Conservation (phyloP, 176 grass and related monocot genomes). For the Miscanthus lutarioriparius region DNA sequence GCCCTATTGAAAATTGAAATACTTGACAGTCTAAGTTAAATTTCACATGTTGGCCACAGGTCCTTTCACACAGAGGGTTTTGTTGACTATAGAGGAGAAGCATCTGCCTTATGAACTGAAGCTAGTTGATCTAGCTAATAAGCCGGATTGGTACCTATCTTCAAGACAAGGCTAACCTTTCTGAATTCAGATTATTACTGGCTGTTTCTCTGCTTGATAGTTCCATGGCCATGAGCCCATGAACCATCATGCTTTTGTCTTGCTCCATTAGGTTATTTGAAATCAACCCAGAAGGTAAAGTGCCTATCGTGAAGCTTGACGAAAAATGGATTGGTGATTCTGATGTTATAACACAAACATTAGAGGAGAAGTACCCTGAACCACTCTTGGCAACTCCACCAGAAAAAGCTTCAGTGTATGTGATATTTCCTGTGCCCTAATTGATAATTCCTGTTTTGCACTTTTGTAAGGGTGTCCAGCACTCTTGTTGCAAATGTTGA, state of each 20-base stretch:
- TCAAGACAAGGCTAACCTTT: slow-evolving; percentile 14
- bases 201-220: slow-evolving; percentile 12
- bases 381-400: slow-evolving; percentile 73
- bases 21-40: slow-evolving; percentile 1
- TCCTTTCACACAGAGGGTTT: slow-evolving; percentile 82
- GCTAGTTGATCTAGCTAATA: slow-evolving; percentile 74
- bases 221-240: slow-evolving; percentile 3
- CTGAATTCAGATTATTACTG: slow-evolving; percentile 3
- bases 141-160: slow-evolving; percentile 79
- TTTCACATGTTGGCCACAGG: slow-evolving; percentile 51
- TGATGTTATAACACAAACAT: slow-evolving; percentile 70
- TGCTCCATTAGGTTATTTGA: slow-evolving; percentile 64
- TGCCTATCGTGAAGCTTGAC: slow-evolving; percentile 74
- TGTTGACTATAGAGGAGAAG: slow-evolving; percentile 90
- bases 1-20: no score
- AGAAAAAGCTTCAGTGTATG: slow-evolving; percentile 75
- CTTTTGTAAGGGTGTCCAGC: neutral
- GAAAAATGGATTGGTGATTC: slow-evolving; percentile 92
- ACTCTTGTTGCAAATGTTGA: neutral
- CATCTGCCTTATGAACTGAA: slow-evolving; percentile 70
- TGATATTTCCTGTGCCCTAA: slow-evolving; percentile 22
- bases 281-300: slow-evolving; percentile 89
- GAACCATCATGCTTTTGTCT: slow-evolving; percentile 21
- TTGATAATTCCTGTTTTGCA: neutral
- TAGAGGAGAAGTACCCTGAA: slow-evolving; percentile 91